Conservation (phyloP, 1,139 yeast genomes). For the Casaregolazyma lundiana region DNA sequence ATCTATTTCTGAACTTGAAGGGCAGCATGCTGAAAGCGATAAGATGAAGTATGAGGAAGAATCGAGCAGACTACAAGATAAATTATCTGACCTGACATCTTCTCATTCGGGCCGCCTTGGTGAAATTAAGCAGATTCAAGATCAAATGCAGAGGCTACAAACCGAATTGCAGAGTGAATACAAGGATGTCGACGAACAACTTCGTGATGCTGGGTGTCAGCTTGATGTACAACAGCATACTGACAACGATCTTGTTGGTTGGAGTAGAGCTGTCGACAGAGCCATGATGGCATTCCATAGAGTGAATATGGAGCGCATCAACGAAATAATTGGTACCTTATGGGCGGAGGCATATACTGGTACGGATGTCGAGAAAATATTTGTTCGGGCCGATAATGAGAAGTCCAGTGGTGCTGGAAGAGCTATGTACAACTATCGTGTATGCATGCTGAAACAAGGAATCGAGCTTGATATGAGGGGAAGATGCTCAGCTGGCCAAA, state of each 20-base stretch:
- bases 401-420: conserved; percentile 45
- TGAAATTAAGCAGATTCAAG: conserved; percentile 77
- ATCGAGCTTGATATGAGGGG: conserved; percentile 97
- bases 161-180: conserved; percentile 67
- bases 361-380: conserved; percentile 88
- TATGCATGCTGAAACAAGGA: conserved; percentile 90
- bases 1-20: conserved; percentile 43
- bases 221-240: conserved; percentile 73
- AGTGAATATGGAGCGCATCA: conserved; percentile 88
- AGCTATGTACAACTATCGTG: conserved; percentile 83
- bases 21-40: conserved; percentile 59
- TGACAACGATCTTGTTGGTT: conserved; percentile 79
- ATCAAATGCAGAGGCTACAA: conserved; percentile 55
- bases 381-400: conserved; percentile 76
- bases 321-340: conserved; percentile 76
- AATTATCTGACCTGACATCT: conserved; percentile 56
- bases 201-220: conserved; percentile 68
- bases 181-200: conserved; percentile 56
- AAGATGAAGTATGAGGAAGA: conserved; percentile 60
- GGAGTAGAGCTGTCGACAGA: conserved; percentile 79
- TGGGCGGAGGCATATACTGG: conserved; percentile 96
- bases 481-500: conserved; percentile 96
- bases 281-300: conserved; percentile 94
- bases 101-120: conserved; percentile 77
- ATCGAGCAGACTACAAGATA: conserved; percentile 50